A percentile compares a stretch with the other conserved stretches of the same genome.
phyloP scores from a whole-genome alignment of 495 filamentous ascomycete genomes.

The Neurospora terricola region DNA sequence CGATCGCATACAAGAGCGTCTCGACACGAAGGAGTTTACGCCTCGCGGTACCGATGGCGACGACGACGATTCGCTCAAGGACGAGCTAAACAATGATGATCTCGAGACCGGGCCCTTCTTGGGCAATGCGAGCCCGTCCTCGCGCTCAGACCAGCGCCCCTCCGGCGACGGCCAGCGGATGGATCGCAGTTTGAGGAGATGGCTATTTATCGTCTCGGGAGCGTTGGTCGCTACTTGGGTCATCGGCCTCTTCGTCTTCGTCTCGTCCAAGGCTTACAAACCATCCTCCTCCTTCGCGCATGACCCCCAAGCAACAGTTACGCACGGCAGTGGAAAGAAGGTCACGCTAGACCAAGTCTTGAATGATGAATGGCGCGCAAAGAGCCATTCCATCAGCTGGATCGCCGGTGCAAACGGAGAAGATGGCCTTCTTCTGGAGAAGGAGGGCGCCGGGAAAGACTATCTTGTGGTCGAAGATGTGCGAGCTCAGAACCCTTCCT shows the following conservation, averaged over 20 bases:
- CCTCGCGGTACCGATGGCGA: conserved; percentile 31
- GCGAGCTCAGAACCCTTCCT: conserved; percentile 34
- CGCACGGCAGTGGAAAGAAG: conserved; percentile 60
- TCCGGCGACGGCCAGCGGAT: conserved; percentile 29
- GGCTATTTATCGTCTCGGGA: conserved; percentile 57
- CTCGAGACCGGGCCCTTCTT: conserved; percentile 38
- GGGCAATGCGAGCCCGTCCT: conserved; percentile 9
- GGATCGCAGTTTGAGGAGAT: conserved; percentile 51
- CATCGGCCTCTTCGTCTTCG: conserved; percentile 62
- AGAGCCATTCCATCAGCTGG: conserved; percentile 71
- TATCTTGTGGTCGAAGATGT: conserved; percentile 87
- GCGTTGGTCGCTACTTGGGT: conserved; percentile 72
- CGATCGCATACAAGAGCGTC: conserved; percentile 53
- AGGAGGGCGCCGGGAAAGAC: conserved; percentile 45
- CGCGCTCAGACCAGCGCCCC: neutral
- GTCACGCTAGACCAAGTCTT: conserved; percentile 77
- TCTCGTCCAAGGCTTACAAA: conserved; percentile 56
- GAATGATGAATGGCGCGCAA: conserved; percentile 57
- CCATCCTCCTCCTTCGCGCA: conserved; percentile 50
- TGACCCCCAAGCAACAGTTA: conserved; percentile 55
- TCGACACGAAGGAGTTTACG: conserved; percentile 24
- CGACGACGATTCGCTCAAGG: conserved; percentile 38
- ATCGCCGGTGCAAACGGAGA: conserved; percentile 76
- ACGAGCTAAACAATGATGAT: conserved; percentile 28
- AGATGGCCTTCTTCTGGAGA: conserved; percentile 75